These are phyloP conservation scores for Heimioporus sp. DNA, from an alignment of 768 basidiomycete genomes.

Conservation along the genomic window DNA sequence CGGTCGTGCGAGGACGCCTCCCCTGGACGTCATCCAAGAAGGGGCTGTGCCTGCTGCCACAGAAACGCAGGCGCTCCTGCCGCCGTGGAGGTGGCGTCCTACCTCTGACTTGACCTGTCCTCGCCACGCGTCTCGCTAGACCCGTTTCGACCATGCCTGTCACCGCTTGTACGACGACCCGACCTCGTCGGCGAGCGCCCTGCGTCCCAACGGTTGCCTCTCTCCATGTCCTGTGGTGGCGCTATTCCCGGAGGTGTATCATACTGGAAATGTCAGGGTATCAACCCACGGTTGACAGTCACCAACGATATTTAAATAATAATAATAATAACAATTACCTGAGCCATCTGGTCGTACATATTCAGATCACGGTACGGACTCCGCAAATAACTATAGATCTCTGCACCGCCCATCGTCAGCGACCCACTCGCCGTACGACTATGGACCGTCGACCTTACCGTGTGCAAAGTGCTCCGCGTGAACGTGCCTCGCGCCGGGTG, in stretches of 20 bases:
- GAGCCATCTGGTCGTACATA: constrained; percentile 76
- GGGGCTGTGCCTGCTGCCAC: neutral
- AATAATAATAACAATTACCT: constrained; percentile 46
- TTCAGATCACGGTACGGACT: constrained; percentile 86
- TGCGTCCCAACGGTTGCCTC: constrained; percentile 27
- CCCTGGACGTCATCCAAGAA: neutral
- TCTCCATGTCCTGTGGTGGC: constrained; percentile 31
- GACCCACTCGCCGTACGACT: too few relatives aligned
- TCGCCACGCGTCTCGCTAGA: constrained; percentile 7
- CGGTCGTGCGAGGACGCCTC: neutral
- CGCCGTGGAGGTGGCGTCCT: constrained; percentile 1
- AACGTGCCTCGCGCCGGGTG: constrained; percentile 51
- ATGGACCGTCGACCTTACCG: constrained; percentile 44
- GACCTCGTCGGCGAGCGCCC: constrained; percentile 18
- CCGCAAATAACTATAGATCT: constrained; percentile 85
- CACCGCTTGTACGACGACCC: constrained; percentile 1
- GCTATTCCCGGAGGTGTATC: constrained; percentile 46
- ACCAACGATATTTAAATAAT: neutral
- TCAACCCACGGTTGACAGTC: constrained; percentile 6
- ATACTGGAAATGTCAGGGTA: constrained; percentile 44
- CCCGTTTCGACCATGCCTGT: constrained; percentile 1
- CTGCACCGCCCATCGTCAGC: constrained; percentile 35
- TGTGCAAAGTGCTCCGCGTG: constrained; percentile 95
- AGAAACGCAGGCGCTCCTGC: neutral
- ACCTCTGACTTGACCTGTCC: neutral